A percentile compares a stretch with the other conserved stretches of the same genome.
Evolutionary conservation across 2,329 filamentous ascomycete species (phyloP).

Genomic region (Ophiostoma montium): DNA sequence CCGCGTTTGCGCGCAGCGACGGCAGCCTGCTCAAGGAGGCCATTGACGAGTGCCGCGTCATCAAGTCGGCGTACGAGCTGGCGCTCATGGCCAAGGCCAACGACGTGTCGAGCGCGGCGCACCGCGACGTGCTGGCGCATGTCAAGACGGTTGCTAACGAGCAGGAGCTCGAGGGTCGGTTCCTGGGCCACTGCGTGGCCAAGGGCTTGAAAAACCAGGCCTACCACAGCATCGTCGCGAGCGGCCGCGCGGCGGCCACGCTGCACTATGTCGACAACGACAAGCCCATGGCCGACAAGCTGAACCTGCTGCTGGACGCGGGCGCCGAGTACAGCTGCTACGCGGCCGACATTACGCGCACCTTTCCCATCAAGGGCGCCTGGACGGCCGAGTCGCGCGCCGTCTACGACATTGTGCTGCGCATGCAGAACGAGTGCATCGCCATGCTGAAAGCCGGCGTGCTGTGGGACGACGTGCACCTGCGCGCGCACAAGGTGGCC

Average conservation of each 20-base stretch:
- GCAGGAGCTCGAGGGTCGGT: constrained; percentile 67
- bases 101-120: constrained; percentile 51
- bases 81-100: constrained; percentile 61
- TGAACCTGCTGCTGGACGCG: constrained; percentile 72
- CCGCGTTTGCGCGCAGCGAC: constrained; percentile 54
- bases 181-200: constrained; percentile 62
- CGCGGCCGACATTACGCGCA: constrained; percentile 62
- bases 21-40: constrained; percentile 40
- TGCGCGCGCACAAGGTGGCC: constrained; percentile 65
- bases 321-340: constrained; percentile 66
- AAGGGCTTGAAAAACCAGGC: constrained; percentile 69
- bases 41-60: constrained; percentile 52
- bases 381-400: constrained; percentile 56
- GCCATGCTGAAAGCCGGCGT: constrained; percentile 58
- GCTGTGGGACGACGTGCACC: constrained; percentile 68
- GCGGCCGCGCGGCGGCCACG: constrained; percentile 66
- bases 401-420: constrained; percentile 71
- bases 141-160: constrained; percentile 59
- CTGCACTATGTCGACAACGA: constrained; percentile 81
- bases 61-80: constrained; percentile 65
- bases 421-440: constrained; percentile 76
- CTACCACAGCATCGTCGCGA: constrained; percentile 76
- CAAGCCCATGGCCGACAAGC: constrained; percentile 52
- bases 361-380: constrained; percentile 65
- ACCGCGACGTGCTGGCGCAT: constrained; percentile 45